These are phyloP conservation scores for Cornus kousa DNA, from an alignment of 148 eudicot genomes.

Conservation along the genomic window DNA sequence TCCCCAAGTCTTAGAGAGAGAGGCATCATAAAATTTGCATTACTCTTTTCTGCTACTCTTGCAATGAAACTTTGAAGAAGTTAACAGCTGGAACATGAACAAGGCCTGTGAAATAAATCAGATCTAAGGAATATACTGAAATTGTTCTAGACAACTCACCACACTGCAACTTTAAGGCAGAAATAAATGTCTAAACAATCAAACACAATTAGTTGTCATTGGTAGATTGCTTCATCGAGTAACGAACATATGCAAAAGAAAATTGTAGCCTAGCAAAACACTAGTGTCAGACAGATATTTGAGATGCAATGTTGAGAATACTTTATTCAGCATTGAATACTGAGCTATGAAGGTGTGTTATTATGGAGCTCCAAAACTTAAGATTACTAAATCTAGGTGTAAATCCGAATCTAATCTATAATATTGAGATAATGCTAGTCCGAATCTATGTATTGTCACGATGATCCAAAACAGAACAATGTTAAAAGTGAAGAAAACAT, in stretches of 20 bases:
- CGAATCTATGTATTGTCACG: not conserved
- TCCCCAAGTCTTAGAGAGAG: not conserved
- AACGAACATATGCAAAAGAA: not conserved
- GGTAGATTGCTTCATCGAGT: not conserved
- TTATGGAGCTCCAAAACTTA: not conserved
- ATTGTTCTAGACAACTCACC: too few species aligned
- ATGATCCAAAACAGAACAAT: too few species aligned
- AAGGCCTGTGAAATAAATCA: too few species aligned
- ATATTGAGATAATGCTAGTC: not conserved
- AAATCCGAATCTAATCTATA: conserved; percentile 16
- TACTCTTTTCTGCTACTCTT: not conserved
- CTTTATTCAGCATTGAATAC: too few species aligned
- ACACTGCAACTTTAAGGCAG: too few species aligned
- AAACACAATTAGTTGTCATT: not conserved
- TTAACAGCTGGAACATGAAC: not conserved
- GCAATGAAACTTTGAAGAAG: too few species aligned
- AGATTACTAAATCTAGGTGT: too few species aligned
- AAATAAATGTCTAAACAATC: not conserved
- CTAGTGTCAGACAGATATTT: not conserved
- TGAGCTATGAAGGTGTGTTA: not conserved
- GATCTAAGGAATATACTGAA: too few species aligned
- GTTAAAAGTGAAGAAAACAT: too few species aligned
- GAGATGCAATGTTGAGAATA: not conserved
- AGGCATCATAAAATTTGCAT: not conserved
- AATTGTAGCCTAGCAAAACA: not conserved